Conservation (phyloP, 768 basidiomycete genomes). For the Crassisporium funariophilum region DNA sequence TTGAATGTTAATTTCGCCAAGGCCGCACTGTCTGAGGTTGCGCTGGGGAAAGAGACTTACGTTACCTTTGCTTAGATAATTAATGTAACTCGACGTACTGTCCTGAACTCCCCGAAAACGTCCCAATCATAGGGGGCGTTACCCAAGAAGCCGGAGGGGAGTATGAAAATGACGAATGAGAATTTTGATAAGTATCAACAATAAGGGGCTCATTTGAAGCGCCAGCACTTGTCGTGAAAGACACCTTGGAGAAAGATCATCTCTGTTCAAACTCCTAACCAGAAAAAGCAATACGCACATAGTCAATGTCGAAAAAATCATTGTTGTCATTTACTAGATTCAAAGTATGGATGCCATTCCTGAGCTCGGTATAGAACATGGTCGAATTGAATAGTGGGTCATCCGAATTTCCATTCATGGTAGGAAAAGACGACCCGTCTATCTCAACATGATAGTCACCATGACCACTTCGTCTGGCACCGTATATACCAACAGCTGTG, state of each 20-base stretch:
- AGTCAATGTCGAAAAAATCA: constrained; percentile 41
- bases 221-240: constrained; percentile 22
- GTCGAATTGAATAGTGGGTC: constrained; percentile 6
- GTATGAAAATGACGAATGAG: constrained; percentile 23
- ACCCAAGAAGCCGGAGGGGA: constrained; percentile 18
- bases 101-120: constrained; percentile 12
- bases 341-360: constrained; percentile 17
- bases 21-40: constrained; percentile 7
- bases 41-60: constrained; percentile 10
- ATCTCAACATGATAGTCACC: constrained; percentile 30
- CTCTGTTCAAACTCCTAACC: neutral
- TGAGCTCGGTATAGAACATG: constrained; percentile 2
- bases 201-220: constrained; percentile 18
- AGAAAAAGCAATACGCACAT: constrained; percentile 24
- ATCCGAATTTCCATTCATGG: constrained; percentile 11
- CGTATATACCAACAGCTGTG: constrained; percentile 37
- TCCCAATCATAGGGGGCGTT: neutral
- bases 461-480: constrained; percentile 41
- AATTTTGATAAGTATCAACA: constrained; percentile 27
- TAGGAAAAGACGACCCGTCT: constrained; percentile 15
- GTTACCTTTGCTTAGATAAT: neutral
- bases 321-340: constrained; percentile 19
- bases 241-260: constrained; percentile 11
- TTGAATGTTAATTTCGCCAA: constrained; percentile 12
- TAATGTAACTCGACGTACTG: constrained; percentile 4